Evolutionary conservation across 441 rosid genomes (phyloP).

Genomic region (Gossypium davidsonii): DNA sequence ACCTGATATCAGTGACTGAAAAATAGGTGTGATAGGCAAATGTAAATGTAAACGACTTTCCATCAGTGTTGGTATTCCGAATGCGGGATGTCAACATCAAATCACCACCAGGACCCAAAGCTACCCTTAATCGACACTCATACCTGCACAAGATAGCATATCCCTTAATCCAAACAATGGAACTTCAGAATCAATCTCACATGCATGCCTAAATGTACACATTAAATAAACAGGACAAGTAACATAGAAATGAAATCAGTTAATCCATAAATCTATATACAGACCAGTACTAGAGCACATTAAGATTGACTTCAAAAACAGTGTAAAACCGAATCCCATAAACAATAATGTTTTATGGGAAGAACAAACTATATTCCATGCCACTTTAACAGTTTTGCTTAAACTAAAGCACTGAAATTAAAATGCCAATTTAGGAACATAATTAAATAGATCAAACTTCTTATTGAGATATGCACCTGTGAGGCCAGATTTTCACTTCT

Average conservation of each 20-base stretch:
- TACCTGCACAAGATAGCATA: constrained; percentile 27
- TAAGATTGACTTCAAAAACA: neutral
- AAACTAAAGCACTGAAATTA: neutral
- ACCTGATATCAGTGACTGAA: constrained; percentile 63
- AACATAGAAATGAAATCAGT: neutral
- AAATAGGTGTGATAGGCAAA: constrained; percentile 54
- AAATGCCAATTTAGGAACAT: neutral
- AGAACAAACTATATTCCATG: neutral
- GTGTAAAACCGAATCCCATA: neutral
- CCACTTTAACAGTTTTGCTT: neutral
- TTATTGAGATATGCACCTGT: constrained; percentile 36
- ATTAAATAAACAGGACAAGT: neutral
- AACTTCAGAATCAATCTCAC: neutral
- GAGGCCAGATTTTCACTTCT: constrained; percentile 59
- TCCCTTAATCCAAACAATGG: neutral
- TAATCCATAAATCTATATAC: neutral
- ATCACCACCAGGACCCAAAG: constrained; percentile 48
- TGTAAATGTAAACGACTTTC: constrained; percentile 54
- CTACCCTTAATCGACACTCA: constrained; percentile 47
- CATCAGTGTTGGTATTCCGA: constrained; percentile 44
- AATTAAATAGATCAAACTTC: neutral
- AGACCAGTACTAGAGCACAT: neutral
- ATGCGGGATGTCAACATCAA: constrained; percentile 56
- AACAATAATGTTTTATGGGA: too few relatives aligned
- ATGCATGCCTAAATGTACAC: neutral